phyloP scores from a whole-genome alignment of 371 early-diverging fungal species.

The Mortierella sp. region DNA sequence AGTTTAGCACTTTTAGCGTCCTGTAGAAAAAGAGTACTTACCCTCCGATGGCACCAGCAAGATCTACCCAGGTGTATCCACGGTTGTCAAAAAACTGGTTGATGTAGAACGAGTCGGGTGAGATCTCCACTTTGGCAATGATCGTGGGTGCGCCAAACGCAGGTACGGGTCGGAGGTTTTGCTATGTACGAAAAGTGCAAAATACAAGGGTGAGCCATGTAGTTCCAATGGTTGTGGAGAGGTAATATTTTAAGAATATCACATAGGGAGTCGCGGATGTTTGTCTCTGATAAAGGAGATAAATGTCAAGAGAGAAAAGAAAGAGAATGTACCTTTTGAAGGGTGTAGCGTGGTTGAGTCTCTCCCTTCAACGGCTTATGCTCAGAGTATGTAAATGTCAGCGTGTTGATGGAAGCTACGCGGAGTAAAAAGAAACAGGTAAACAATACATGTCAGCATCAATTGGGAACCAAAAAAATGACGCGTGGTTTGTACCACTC shows the following conservation, averaged over 20 bases:
- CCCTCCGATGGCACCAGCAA: slow-evolving; percentile 50
- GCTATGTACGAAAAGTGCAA: slow-evolving; percentile 13
- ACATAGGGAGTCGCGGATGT: no score
- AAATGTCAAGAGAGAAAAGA: background rate
- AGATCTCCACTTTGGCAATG: slow-evolving; percentile 28
- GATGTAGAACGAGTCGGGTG: slow-evolving; percentile 42
- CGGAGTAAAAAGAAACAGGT: background rate
- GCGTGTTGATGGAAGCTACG: slow-evolving; percentile 45
- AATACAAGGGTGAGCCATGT: background rate
- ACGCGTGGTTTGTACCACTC: background rate
- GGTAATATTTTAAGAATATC: no score
- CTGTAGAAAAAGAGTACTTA: slow-evolving; percentile 4
- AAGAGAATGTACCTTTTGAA: slow-evolving; percentile 28
- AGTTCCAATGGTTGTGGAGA: background rate
- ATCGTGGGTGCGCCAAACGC: background rate
- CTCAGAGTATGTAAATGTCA: slow-evolving; percentile 48
- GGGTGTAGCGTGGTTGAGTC: slow-evolving; percentile 18
- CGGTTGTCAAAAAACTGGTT: slow-evolving; percentile 31
- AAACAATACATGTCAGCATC: background rate
- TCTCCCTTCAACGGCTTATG: background rate
- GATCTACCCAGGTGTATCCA: slow-evolving; percentile 51
- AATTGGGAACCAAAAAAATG: background rate
- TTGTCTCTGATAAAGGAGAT: no score
- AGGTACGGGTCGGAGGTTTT: slow-evolving; percentile 34
- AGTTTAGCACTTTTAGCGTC: background rate